Percentiles rank a stretch among this genome's conserved stretches.
Conservation (phyloP, 2,329 filamentous ascomycete species). For the Phyllosticta citrichinensis region DNA sequence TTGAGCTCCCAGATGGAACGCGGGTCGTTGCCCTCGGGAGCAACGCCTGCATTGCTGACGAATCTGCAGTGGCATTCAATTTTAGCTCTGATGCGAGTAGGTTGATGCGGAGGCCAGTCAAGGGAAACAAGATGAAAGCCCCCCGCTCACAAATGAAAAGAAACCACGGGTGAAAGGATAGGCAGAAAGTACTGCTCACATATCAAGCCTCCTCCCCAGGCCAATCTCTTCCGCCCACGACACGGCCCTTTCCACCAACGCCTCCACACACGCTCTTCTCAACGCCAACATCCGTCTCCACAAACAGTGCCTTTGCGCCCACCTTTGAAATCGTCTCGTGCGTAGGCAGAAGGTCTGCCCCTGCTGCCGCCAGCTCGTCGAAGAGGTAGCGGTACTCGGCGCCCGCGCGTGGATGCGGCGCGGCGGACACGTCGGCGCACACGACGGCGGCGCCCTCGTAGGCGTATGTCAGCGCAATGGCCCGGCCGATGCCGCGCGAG, state of each 20-base stretch:
- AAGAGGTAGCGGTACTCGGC: not conserved
- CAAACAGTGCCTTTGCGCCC: conserved; percentile 15
- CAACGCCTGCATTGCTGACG: conserved; percentile 25
- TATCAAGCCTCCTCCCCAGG: conserved; percentile 23
- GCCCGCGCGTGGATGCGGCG: not conserved
- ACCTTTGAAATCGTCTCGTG: conserved; percentile 12
- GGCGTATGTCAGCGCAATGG: conserved; percentile 10
- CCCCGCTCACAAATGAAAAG: too few relatives aligned
- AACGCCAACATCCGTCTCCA: conserved; percentile 19
- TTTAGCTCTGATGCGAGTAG: not conserved
- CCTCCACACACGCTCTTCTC: conserved; percentile 14
- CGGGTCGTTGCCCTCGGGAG: conserved; percentile 17
- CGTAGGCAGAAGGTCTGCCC: not conserved
- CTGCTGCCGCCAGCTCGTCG: not conserved
- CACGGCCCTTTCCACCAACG: conserved; percentile 18
- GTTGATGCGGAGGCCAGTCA: too few relatives aligned
- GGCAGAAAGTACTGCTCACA: conserved; percentile 12
- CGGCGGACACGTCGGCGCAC: conserved; percentile 13
- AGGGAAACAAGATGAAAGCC: too few relatives aligned
- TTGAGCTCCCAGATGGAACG: conserved; percentile 16
- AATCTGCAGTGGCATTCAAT: conserved; percentile 12
- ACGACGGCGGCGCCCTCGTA: conserved; percentile 15
- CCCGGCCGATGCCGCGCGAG: conserved; percentile 23
- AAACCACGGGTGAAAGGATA: too few relatives aligned
- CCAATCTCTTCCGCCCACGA: not conserved